Conservation (phyloP, 306 rosid species). For the Vigna angularis region DNA sequence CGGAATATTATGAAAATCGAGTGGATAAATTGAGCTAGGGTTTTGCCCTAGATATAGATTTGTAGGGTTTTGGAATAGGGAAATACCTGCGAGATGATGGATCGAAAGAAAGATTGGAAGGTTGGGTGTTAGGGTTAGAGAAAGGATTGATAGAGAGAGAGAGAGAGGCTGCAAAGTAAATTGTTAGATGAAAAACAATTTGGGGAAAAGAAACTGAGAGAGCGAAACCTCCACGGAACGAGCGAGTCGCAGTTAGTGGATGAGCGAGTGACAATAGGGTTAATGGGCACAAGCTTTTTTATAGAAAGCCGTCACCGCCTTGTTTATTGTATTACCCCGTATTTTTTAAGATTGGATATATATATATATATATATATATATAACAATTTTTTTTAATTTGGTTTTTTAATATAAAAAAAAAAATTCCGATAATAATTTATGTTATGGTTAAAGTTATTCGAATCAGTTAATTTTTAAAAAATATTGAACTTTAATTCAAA, state of each 20-base stretch:
- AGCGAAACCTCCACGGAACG: conserved; percentile 47
- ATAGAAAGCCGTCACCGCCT: conserved; percentile 24
- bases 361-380: no score
- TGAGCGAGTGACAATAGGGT: conserved; percentile 42
- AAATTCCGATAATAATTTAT: no score
- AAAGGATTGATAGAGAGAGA: conserved; percentile 40
- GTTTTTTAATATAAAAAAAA: no score
- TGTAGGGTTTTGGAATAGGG: conserved; percentile 50
- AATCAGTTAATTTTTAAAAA: no score
- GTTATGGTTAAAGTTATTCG: no score
- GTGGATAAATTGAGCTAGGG: conserved; percentile 39
- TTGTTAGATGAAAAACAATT: conserved; percentile 70
- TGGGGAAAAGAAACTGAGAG: conserved; percentile 41
- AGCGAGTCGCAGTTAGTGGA: neutral
- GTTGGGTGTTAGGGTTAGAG: conserved; percentile 35
- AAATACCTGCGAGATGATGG: conserved; percentile 55
- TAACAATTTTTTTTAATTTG: no score
- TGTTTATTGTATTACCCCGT: neutral
- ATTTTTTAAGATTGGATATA: no score
- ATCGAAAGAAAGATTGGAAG: neutral
- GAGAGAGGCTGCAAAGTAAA: conserved; percentile 85
- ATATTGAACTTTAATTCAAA: no score
- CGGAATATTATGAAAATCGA: neutral
- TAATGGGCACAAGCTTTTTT: neutral
- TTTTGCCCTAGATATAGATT: neutral